A percentile compares a stretch with the other conserved stretches of the same genome.
Evolutionary conservation across 192 early-diverging fungal species (phyloP).

Genomic region (Backusella tarrabulga): DNA sequence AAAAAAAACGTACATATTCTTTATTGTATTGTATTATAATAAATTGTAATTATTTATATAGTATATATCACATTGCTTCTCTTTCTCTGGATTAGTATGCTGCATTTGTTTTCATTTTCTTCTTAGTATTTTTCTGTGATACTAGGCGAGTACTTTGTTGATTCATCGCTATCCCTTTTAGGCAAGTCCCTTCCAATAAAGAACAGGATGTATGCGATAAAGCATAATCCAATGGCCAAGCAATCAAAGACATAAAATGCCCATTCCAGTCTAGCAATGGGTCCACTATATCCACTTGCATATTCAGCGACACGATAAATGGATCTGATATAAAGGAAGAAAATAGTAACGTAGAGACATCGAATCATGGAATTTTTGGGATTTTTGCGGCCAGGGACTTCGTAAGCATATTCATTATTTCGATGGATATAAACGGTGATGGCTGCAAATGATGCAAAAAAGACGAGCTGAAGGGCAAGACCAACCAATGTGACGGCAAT

Average conservation of each 20-base stretch:
- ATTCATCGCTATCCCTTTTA: background rate
- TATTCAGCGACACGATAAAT: conserved; percentile 13
- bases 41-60: background rate
- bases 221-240: background rate
- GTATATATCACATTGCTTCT: background rate
- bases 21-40: background rate
- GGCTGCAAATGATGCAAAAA: conserved; percentile 1
- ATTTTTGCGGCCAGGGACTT: background rate
- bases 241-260: conserved; percentile 7
- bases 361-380: background rate
- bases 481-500: conserved; percentile 8
- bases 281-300: background rate
- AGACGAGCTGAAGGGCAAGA: background rate
- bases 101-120: background rate
- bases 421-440: conserved; percentile 5
- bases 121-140: background rate
- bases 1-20: background rate
- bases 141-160: background rate
- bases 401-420: background rate
- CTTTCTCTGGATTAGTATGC: background rate
- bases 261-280: background rate
- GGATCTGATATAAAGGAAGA: conserved; percentile 5
- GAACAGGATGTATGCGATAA: background rate
- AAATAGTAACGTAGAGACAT: background rate
- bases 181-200: conserved; percentile 1